These are phyloP conservation scores for Sarocladium brachiariae DNA, from an alignment of 2,329 filamentous ascomycete species.

Conservation along the genomic window DNA sequence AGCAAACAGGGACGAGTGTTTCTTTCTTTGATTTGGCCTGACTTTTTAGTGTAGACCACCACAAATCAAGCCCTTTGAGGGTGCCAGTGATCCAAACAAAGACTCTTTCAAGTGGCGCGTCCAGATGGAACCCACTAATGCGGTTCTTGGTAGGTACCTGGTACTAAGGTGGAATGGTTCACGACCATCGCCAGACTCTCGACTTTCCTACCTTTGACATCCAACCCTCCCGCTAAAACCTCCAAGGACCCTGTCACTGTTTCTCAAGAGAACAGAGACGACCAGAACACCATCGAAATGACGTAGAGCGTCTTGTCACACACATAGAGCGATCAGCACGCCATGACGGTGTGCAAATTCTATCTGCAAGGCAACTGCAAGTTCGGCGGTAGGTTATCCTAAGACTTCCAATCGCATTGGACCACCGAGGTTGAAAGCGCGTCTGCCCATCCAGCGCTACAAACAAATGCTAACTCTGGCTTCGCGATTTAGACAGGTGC, in stretches of 20 bases:
- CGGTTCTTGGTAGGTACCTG: too few species aligned
- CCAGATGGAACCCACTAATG: too few species aligned
- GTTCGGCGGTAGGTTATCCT: constrained; percentile 38
- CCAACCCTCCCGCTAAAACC: neutral
- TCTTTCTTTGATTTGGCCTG: too few species aligned
- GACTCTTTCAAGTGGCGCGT: too few species aligned
- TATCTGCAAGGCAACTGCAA: constrained; percentile 46
- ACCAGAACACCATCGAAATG: neutral
- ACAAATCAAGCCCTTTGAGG: too few species aligned
- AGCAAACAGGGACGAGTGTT: too few species aligned
- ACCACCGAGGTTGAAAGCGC: neutral
- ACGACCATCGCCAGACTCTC: neutral
- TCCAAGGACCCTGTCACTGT: neutral
- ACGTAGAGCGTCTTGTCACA: neutral
- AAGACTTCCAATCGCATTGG: neutral
- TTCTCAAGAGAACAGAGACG: neutral
- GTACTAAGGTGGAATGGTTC: too few species aligned
- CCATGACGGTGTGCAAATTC: constrained; percentile 40
- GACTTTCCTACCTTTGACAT: neutral
- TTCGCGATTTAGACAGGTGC: constrained; percentile 37
- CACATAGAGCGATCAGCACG: constrained; percentile 11
- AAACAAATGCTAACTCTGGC: too few species aligned
- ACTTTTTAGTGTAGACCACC: too few species aligned
- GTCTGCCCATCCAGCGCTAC: neutral
- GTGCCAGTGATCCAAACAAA: too few species aligned